Percentiles rank a stretch among this genome's conserved stretches.
Evolutionary conservation across 208 protist genomes (phyloP).

Genomic region (Blechomonas ayalai): DNA sequence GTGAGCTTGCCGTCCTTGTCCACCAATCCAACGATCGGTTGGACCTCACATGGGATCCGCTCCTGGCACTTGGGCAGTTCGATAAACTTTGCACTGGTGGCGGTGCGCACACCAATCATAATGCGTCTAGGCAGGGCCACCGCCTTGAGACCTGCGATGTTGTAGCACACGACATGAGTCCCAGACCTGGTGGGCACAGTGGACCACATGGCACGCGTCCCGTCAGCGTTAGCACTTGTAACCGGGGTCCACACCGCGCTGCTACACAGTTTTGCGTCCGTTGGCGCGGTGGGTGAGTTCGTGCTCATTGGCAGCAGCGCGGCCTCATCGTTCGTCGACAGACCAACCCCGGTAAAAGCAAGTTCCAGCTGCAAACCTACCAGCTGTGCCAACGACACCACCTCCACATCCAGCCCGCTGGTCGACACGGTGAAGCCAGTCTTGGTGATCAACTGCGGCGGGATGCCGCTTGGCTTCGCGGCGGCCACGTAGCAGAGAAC

Average conservation of each 20-base stretch:
- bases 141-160: conserved; percentile 2
- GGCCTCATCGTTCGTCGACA: conserved; percentile 33
- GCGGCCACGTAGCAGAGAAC: conserved; percentile 66
- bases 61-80: conserved; percentile 43
- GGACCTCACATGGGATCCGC: conserved; percentile 30
- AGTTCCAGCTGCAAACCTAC: conserved; percentile 39
- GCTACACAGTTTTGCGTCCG: conserved; percentile 24
- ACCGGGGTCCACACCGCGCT: conserved; percentile 14
- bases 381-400: conserved; percentile 26
- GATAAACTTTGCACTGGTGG: conserved; percentile 31
- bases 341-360: conserved; percentile 39
- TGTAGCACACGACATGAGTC: conserved; percentile 62
- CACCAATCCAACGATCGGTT: conserved; percentile 52
- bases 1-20: conserved; percentile 23
- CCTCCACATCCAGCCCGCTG: conserved; percentile 27
- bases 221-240: conserved; percentile 21
- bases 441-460: conserved; percentile 25
- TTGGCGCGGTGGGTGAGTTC: conserved; percentile 6
- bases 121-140: conserved; percentile 27
- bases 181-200: conserved; percentile 39
- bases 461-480: conserved; percentile 5
- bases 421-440: conserved; percentile 51
- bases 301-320: conserved; percentile 35
- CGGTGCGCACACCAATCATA: conserved; percentile 26
- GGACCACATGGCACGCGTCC: conserved; percentile 35